These are phyloP conservation scores for Penicillium griseofulvum DNA, from an alignment of 2,329 filamentous ascomycete species.

Conservation along the genomic window DNA sequence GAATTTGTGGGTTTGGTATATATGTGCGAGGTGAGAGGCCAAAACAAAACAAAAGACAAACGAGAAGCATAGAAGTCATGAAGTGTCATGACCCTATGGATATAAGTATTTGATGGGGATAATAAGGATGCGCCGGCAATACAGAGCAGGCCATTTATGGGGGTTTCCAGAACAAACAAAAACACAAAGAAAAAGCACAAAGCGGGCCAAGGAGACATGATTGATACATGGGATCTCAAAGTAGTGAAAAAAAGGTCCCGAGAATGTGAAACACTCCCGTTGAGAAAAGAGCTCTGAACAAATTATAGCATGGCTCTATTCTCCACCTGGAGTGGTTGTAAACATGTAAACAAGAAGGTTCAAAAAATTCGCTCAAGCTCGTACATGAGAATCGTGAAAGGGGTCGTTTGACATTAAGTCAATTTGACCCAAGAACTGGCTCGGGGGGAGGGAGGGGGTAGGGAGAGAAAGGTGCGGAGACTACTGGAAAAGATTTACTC, in stretches of 20 bases:
- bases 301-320: neutral
- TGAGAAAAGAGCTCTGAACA: slow-evolving; percentile 13
- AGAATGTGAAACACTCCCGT: slow-evolving; percentile 15
- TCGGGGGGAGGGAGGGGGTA: slow-evolving; percentile 2
- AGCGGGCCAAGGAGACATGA: slow-evolving; percentile 24
- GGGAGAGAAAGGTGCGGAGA: too few relatives aligned
- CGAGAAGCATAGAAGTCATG: slow-evolving; percentile 4
- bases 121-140: slow-evolving; percentile 25
- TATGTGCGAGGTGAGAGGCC: slow-evolving; percentile 18
- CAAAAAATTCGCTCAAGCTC: slow-evolving; percentile 38
- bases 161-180: slow-evolving; percentile 18
- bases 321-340: slow-evolving; percentile 12
- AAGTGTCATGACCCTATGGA: neutral
- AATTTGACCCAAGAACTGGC: slow-evolving; percentile 7
- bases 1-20: slow-evolving; percentile 19
- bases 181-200: slow-evolving; percentile 6
- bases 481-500: slow-evolving; percentile 54
- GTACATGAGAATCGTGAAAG: slow-evolving; percentile 37
- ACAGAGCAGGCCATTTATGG: slow-evolving; percentile 20
- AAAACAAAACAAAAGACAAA: slow-evolving; percentile 5
- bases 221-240: slow-evolving; percentile 25
- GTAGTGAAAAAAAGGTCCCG: slow-evolving; percentile 15
- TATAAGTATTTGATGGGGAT: slow-evolving; percentile 13
- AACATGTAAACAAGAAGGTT: slow-evolving; percentile 28
- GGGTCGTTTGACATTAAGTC: slow-evolving; percentile 17